Percentiles rank a stretch among this genome's conserved stretches.
Evolutionary conservation across 495 filamentous ascomycete genomes (phyloP).

Genomic region (Penicillium manginii): DNA sequence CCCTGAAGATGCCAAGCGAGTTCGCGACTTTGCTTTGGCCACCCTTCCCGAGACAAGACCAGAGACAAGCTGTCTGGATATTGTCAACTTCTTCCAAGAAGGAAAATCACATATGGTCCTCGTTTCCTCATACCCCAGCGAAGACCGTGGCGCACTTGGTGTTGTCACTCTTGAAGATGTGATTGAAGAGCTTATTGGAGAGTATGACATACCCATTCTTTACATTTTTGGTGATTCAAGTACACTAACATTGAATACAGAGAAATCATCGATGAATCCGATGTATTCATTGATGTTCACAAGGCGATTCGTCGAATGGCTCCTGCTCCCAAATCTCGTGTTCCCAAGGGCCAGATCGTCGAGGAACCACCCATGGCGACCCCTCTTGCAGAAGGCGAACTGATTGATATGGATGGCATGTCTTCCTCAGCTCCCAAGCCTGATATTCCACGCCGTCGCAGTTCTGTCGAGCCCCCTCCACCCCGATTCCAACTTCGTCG

Average conservation of each 20-base stretch:
- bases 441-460: slow-evolving; percentile 34
- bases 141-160: slow-evolving; percentile 85
- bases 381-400: slow-evolving; percentile 31
- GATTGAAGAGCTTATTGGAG: slow-evolving; percentile 96
- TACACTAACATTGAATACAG: slow-evolving; percentile 24
- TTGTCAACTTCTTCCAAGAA: slow-evolving; percentile 99
- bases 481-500: slow-evolving; percentile 50
- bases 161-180: slow-evolving; percentile 97
- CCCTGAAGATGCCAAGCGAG: slow-evolving; percentile 83
- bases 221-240: slow-evolving; percentile 29
- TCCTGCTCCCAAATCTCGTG: slow-evolving; percentile 64
- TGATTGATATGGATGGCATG: slow-evolving; percentile 42
- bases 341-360: slow-evolving; percentile 61
- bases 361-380: slow-evolving; percentile 46
- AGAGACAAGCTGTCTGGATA: slow-evolving; percentile 94
- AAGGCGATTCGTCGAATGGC: slow-evolving; percentile 88
- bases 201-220: slow-evolving; percentile 59
- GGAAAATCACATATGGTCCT: slow-evolving; percentile 99
- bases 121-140: slow-evolving; percentile 86
- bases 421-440: slow-evolving; percentile 13
- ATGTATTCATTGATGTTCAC: slow-evolving; percentile 95
- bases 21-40: slow-evolving; percentile 87
- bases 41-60: slow-evolving; percentile 93
- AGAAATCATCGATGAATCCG: slow-evolving; percentile 87
- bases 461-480: slow-evolving; percentile 56